These are phyloP conservation scores for Apiospora kogelbergensis DNA, from an alignment of 2,329 filamentous ascomycete genomes.

Conservation along the genomic window DNA sequence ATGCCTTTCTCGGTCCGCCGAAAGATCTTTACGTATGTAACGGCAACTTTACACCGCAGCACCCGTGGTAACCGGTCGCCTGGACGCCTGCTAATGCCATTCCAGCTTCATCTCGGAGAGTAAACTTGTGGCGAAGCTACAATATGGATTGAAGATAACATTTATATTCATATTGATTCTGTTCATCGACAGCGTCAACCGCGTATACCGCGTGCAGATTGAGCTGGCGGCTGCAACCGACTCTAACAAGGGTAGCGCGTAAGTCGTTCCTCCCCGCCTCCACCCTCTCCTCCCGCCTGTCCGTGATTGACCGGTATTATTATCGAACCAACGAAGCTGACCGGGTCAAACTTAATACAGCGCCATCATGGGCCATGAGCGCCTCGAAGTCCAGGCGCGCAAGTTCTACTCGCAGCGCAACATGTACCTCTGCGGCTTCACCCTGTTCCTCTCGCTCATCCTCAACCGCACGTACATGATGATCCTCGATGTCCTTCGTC, in stretches of 20 bases:
- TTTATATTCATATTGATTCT: conserved; percentile 99
- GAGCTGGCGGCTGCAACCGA: conserved; percentile 77
- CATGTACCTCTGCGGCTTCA: conserved; percentile 99
- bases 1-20: conserved; percentile 85
- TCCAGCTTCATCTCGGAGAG: conserved; percentile 89
- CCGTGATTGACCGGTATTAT: neutral
- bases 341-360: conserved; percentile 16
- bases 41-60: neutral
- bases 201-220: conserved; percentile 93
- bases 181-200: conserved; percentile 93
- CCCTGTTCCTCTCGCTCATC: conserved; percentile 96
- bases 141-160: conserved; percentile 98
- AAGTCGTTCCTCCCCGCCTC: conserved; percentile 31
- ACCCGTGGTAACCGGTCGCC: neutral
- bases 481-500: conserved; percentile 86
- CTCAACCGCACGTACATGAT: conserved; percentile 98
- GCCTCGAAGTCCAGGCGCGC: conserved; percentile 97
- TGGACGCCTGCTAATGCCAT: conserved; percentile 3
- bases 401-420: conserved; percentile 99
- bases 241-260: conserved; percentile 47
- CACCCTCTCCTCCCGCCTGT: conserved; percentile 10
- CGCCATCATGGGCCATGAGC: conserved; percentile 83
- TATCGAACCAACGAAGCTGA: neutral
- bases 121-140: conserved; percentile 80
- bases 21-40: conserved; percentile 73